Evolutionary conservation across 257 asterid genomes (phyloP), one percentile per base, ranked within the genome.

Genomic region (Sherardia arvensis): DNA sequence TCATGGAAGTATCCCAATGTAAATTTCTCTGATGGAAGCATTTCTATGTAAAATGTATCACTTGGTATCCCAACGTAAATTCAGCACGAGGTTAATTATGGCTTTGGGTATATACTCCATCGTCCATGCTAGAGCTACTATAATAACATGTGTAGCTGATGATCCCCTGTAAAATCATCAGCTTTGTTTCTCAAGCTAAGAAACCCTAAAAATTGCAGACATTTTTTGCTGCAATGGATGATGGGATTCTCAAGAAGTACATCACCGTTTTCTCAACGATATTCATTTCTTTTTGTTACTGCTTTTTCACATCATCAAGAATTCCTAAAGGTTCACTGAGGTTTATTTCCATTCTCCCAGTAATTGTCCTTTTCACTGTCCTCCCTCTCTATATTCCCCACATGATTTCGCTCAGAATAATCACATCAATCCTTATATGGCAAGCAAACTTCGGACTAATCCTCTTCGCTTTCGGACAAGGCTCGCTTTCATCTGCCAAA

Each of bases 381-480:
- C 70, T 79, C 11, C 89, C 96, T 17, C 70, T 83, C 7, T 60
- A 55, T 3, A 59, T 72, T 0, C n/a, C 76, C 66, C 72, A 87
- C 4, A 74, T 69, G 12, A 77, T 81, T 73, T 65, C 78, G 64
- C 70, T 80, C 8, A 78, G 65, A 2, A 68, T 79, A 47, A 59
- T 73, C 2, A 71, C 85, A 1, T 72, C 82, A 69, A 74, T 68
- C 76, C 53, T 87, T 72, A 79, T 87, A 1, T 87, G 96, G 94
- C 80, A 85, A 0, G 67, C 86, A 28, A 77, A 53, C 66, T 87
- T 81, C 73, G 78, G 82, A 66, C 75, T 38, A 17, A 12, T 38
- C 47, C 47, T 38, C 47, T 38, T 38, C 18, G 47, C 47, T 38
- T 14, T 38, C 47, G 47, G 47, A 12, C 47, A 30, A 6, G 94